phyloP scores from a whole-genome alignment of 306 rosid species.

The Dalbergia cochinchinensis region DNA sequence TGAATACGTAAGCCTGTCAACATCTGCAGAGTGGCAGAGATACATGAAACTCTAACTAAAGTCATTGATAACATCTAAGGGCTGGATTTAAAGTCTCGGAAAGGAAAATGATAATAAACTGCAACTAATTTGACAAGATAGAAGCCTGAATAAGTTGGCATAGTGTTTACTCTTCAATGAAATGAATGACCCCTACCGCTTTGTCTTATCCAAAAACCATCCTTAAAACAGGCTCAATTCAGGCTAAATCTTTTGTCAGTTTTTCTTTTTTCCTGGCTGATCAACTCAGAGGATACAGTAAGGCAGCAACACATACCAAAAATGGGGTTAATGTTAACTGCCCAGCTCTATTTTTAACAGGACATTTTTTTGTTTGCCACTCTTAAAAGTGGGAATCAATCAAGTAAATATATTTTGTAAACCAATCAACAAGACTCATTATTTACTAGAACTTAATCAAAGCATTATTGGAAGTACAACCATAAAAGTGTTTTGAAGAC shows the following conservation, averaged over 20 bases:
- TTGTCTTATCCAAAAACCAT: too few relatives aligned
- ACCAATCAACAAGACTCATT: background rate
- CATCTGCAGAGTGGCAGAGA: slow-evolving; percentile 61
- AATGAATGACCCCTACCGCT: background rate
- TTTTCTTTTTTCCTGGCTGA: background rate
- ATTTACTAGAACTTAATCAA: background rate
- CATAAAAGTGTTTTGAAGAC: background rate
- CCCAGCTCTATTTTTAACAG: background rate
- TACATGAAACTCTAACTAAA: slow-evolving; percentile 30
- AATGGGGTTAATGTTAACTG: background rate
- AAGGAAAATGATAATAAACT: slow-evolving; percentile 15
- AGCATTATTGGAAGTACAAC: background rate
- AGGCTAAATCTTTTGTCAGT: background rate
- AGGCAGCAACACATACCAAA: slow-evolving; percentile 14
- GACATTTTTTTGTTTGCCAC: background rate
- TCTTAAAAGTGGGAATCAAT: background rate
- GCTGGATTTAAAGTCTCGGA: slow-evolving; percentile 7
- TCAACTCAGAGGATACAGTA: slow-evolving; percentile 4
- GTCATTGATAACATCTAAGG: slow-evolving; percentile 44
- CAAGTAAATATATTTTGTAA: background rate
- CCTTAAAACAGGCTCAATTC: background rate
- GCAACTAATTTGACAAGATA: slow-evolving; percentile 24
- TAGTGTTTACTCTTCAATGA: background rate
- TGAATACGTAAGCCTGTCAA: slow-evolving; percentile 77
- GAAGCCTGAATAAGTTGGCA: background rate